These are phyloP conservation scores for Leccinum olivaceopallidum DNA, from an alignment of 768 basidiomycete species.

Conservation along the genomic window DNA sequence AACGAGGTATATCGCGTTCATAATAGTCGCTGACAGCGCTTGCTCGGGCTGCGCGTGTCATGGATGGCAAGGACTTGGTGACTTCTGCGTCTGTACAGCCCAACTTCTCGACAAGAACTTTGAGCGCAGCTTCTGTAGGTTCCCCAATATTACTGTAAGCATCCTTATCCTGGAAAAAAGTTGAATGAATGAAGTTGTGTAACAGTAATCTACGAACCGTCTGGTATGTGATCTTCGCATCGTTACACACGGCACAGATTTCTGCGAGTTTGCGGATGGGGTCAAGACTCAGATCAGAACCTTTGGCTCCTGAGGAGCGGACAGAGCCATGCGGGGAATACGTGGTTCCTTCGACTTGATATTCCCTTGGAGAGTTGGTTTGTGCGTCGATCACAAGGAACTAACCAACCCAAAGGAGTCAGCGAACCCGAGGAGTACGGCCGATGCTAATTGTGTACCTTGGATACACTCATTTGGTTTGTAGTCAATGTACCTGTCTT, in stretches of 20 bases:
- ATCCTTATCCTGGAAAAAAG: conserved; percentile 65
- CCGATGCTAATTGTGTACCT: conserved; percentile 44
- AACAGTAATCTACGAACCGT: conserved; percentile 45
- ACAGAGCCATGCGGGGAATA: conserved; percentile 86
- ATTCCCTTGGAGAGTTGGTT: conserved; percentile 58
- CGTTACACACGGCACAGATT: conserved; percentile 93
- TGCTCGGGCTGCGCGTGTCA: conserved; percentile 64
- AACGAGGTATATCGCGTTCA: conserved; percentile 70
- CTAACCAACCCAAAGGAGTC: conserved; percentile 37
- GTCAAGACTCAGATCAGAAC: conserved; percentile 60
- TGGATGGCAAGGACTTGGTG: conserved; percentile 52
- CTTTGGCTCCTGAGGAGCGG: conserved; percentile 62
- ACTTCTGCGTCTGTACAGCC: conserved; percentile 67
- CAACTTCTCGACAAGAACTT: conserved; percentile 93
- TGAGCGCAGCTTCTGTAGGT: conserved; percentile 96
- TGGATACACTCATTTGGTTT: conserved; percentile 96
- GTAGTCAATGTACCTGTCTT: conserved; percentile 97
- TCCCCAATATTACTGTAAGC: conserved; percentile 86
- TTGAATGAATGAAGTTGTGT: conserved; percentile 2
- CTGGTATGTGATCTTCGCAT: conserved; percentile 87
- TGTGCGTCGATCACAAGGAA: conserved; percentile 71
- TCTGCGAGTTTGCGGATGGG: conserved; percentile 85
- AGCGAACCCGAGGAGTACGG: conserved; percentile 3
- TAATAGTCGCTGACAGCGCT: conserved; percentile 85
- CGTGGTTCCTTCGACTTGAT: conserved; percentile 86